Conservation (phyloP, 768 basidiomycete genomes). For the Boletus subcaerulescens region DNA sequence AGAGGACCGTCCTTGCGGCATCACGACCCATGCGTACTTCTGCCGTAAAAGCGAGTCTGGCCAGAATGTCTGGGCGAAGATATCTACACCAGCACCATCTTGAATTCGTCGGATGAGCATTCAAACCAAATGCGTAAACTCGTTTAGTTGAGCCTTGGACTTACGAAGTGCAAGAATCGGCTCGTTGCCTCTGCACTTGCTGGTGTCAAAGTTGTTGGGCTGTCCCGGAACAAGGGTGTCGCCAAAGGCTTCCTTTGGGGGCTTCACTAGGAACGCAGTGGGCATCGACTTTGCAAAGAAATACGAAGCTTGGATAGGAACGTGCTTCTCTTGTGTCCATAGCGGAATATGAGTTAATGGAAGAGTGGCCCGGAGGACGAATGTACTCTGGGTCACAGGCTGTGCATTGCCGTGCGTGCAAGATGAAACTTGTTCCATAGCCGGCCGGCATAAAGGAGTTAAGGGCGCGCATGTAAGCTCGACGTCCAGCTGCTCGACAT, state of each 20-base stretch:
- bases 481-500: slow-evolving; percentile 39
- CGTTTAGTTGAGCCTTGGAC: slow-evolving; percentile 17
- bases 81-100: slow-evolving; percentile 90
- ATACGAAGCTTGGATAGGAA: slow-evolving; percentile 54
- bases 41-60: slow-evolving; percentile 57
- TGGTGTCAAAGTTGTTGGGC: not conserved
- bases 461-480: slow-evolving; percentile 31
- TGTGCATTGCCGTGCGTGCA: not conserved
- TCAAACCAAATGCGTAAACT: not conserved
- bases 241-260: slow-evolving; percentile 42
- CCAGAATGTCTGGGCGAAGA: slow-evolving; percentile 57
- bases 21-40: slow-evolving; percentile 65
- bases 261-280: slow-evolving; percentile 54
- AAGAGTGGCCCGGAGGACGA: slow-evolving; percentile 37
- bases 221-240: slow-evolving; percentile 4
- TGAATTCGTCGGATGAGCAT: slow-evolving; percentile 3
- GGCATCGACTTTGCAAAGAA: slow-evolving; percentile 55
- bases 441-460: not conserved
- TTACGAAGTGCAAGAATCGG: slow-evolving; percentile 66
- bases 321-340: slow-evolving; percentile 38
- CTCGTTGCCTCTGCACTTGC: slow-evolving; percentile 30
- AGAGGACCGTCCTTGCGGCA: slow-evolving; percentile 80
- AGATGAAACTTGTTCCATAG: not conserved
- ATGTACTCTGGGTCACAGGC: not conserved
- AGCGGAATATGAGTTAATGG: slow-evolving; percentile 43